Percentiles rank a stretch among this genome's conserved stretches.
Evolutionary conservation across 2,329 filamentous ascomycete genomes (phyloP).

Genomic region (Claviceps sp.): DNA sequence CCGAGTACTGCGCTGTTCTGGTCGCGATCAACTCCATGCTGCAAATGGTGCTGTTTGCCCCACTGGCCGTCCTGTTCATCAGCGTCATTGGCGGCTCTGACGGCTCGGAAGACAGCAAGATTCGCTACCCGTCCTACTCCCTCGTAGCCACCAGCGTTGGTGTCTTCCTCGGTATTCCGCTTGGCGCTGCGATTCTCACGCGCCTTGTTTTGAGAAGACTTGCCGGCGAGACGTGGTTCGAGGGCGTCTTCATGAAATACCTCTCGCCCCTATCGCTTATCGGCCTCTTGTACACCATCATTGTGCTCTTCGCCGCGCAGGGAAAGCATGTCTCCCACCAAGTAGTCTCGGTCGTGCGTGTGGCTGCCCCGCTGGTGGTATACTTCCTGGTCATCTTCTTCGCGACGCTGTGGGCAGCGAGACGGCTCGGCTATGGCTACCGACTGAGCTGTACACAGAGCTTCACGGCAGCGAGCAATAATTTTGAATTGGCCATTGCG

Average conservation of each 20-base stretch:
- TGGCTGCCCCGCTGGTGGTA: conserved; percentile 66
- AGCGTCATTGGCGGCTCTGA: conserved; percentile 41
- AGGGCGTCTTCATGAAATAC: conserved; percentile 54
- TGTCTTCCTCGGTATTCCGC: conserved; percentile 73
- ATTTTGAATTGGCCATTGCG: conserved; percentile 84
- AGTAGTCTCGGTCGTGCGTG: conserved; percentile 68
- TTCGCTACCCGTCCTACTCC: conserved; percentile 38
- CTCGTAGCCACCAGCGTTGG: conserved; percentile 68
- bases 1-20: conserved; percentile 71
- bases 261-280: conserved; percentile 64
- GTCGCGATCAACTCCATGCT: conserved; percentile 64
- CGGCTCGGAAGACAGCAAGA: conserved; percentile 17
- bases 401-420: conserved; percentile 46
- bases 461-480: conserved; percentile 84
- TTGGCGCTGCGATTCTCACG: conserved; percentile 67
- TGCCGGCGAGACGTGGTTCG: conserved; percentile 47
- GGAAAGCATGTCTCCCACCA: conserved; percentile 66
- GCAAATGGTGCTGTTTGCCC: conserved; percentile 61
- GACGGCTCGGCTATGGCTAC: conserved; percentile 62
- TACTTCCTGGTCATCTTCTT: conserved; percentile 72
- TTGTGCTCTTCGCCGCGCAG: conserved; percentile 75
- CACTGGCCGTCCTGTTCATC: conserved; percentile 56
- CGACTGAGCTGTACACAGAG: conserved; percentile 60
- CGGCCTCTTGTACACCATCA: conserved; percentile 74
- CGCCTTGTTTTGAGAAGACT: conserved; percentile 46